Evolutionary conservation across 1,284 basidiomycete genomes (phyloP), one percentile per base, ranked within the genome.

Genomic region (Ceratobasidium sp.): DNA sequence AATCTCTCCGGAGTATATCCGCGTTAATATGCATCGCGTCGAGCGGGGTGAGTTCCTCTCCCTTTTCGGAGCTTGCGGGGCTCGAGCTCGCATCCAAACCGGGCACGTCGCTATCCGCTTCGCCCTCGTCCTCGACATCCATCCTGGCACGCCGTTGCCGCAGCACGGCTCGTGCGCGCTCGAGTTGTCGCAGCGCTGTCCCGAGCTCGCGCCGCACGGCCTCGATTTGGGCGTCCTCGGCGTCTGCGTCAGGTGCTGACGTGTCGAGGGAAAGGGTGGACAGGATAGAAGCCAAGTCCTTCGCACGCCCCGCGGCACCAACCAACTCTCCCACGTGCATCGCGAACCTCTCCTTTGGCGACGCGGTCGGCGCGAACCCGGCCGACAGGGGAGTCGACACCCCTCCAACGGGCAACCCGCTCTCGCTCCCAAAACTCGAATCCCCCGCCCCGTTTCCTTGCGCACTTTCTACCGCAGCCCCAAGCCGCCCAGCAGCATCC

Each of bases 201-300:
- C 91, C 92, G 3, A 93, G 85, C 78, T 92, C 91, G 9, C 88
- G 86, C 13, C 92, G 85, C n/a, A 93, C 83, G 0, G 88, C 83
- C 71, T 93, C 92, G 79, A 58, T 37, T 16, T 92, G 92, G 7
- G 90, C 88, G 62, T 86, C 85, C 61, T 27, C 31, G 16, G 93
- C 77, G 0, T 89, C 88, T 4, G 48, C 16, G 39, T 72, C 53
- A 34, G 54, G 2, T 19, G 85, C 84, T 68, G 85, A 22, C 82
- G 29, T 84, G 80, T 39, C 80, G 51, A n/a, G 37, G 53, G 11
- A 46, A n/a, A 46, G 59, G 1, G 54, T 76, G 82, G 66, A 79
- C 27, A 41, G 31, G 24, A 24, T 24, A 24, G 29, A 34, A 34
- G 34, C 56, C 5, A 58, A 19, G 3, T 75, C 69, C 7, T 58